These are phyloP conservation scores for Pogostemon cablin DNA, from an alignment of 257 asterid species.

Conservation along the genomic window DNA sequence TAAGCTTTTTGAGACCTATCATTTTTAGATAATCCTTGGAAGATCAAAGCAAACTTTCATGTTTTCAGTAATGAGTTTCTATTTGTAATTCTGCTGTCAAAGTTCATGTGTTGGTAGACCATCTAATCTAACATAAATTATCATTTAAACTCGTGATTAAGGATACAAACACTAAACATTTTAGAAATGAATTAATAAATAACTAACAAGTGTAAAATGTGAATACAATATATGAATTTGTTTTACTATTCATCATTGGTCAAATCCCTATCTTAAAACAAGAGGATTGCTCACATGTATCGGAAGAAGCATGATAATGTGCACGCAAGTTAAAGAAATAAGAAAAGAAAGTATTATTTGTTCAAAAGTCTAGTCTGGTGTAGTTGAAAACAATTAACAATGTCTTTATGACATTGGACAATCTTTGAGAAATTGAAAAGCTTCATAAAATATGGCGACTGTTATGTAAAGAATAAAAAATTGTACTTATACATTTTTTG, in stretches of 20 bases:
- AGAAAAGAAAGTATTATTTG: too few relatives aligned
- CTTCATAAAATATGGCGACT: too few relatives aligned
- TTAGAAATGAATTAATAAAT: background rate
- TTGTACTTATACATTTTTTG: too few relatives aligned
- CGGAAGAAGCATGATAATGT: too few relatives aligned
- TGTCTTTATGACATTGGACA: too few relatives aligned
- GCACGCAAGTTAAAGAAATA: too few relatives aligned
- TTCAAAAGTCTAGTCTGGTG: too few relatives aligned
- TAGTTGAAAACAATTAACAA: too few relatives aligned
- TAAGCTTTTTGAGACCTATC: background rate
- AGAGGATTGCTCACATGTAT: too few relatives aligned
- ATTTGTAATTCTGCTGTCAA: background rate
- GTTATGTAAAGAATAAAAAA: too few relatives aligned
- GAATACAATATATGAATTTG: background rate
- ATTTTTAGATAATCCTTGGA: background rate
- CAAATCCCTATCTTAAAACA: background rate
- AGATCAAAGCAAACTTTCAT: background rate
- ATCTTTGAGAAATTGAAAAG: too few relatives aligned
- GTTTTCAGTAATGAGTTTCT: background rate
- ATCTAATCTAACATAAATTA: background rate
- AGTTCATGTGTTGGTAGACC: background rate
- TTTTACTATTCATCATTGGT: background rate
- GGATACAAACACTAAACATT: background rate
- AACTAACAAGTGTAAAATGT: background rate
- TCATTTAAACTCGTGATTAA: background rate